phyloP scores from a whole-genome alignment of 2,329 filamentous ascomycete species.

The Nigrograna mackinnonii region DNA sequence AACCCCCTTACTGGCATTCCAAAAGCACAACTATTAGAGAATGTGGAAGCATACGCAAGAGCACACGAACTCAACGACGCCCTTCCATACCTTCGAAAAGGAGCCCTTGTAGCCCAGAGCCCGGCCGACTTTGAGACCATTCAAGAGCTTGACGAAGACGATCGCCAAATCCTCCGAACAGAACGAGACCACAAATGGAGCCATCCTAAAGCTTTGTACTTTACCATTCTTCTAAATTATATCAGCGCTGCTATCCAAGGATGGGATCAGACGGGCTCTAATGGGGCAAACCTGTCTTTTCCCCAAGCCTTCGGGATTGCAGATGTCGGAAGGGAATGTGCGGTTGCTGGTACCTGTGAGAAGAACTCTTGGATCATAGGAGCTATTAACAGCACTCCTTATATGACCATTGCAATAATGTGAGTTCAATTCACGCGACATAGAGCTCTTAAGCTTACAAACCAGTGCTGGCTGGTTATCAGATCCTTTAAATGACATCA shows the following conservation, averaged over 20 bases:
- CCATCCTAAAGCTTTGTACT: constrained; percentile 60
- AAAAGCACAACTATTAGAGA: background rate
- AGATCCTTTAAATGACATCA: constrained; percentile 31
- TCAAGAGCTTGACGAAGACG: constrained; percentile 61
- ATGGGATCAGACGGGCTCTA: constrained; percentile 63
- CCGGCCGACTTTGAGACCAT: constrained; percentile 65
- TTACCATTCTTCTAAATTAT: constrained; percentile 68
- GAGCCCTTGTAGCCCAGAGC: constrained; percentile 71
- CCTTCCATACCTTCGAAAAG: constrained; percentile 54
- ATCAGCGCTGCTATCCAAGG: constrained; percentile 51
- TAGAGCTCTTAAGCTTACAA: no score
- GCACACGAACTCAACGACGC: constrained; percentile 61
- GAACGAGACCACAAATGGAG: constrained; percentile 67
- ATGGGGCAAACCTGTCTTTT: constrained; percentile 61
- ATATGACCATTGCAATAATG: constrained; percentile 25
- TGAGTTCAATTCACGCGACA: no score
- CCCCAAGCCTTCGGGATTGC: constrained; percentile 56
- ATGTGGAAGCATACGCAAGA: background rate
- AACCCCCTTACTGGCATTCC: background rate
- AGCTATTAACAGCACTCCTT: constrained; percentile 25
- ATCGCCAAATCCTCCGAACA: constrained; percentile 61
- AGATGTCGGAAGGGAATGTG: constrained; percentile 14
- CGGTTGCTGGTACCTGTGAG: no score
- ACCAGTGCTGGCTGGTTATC: constrained; percentile 30
- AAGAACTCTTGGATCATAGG: constrained; percentile 20